A percentile compares a stretch with the other conserved stretches of the same genome.
phyloP scores from a whole-genome alignment of 2,329 filamentous ascomycete genomes.

The Neofusicoccum umdonicola region DNA sequence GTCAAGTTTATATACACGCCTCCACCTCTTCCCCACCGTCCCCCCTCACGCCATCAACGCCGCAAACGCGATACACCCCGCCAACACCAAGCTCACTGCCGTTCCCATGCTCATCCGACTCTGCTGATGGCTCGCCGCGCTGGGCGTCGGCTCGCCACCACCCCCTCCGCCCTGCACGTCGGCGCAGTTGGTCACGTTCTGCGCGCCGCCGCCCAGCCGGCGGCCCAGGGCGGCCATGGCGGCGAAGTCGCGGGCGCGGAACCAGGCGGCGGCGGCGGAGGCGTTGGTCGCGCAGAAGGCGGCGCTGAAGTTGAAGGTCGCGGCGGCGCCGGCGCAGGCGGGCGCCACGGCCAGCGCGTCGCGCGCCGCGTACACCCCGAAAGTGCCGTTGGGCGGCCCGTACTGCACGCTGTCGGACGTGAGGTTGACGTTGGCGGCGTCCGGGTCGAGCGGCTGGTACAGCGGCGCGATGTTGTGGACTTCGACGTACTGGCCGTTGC shows the following conservation, averaged over 20 bases:
- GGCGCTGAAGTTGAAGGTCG: constrained; percentile 25
- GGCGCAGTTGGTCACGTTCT: constrained; percentile 24
- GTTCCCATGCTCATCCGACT: constrained; percentile 11
- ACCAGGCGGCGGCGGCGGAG: constrained; percentile 17
- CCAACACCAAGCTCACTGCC: constrained; percentile 5
- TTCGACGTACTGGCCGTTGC: constrained; percentile 20
- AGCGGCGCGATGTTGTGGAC: constrained; percentile 21
- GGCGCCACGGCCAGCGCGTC: constrained; percentile 24
- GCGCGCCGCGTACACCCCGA: constrained; percentile 24
- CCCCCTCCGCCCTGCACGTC: constrained; percentile 7
- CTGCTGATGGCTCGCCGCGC: constrained; percentile 2
- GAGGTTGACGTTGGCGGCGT: constrained; percentile 6
- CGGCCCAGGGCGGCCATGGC: constrained; percentile 23
- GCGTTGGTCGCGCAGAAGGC: constrained; percentile 26
- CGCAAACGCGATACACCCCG: constrained; percentile 12
- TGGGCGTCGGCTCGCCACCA: background rate
- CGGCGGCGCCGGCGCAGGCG: constrained; percentile 23
- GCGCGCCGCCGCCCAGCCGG: constrained; percentile 22
- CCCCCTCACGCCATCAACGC: constrained; percentile 6
- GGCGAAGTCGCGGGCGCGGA: constrained; percentile 22
- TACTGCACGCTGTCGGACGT: constrained; percentile 22
- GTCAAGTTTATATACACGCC: background rate
- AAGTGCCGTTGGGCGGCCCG: constrained; percentile 19
- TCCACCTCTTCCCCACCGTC: background rate
- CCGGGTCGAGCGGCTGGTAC: background rate